phyloP scores from a whole-genome alignment of 139 green algal species.

The Closterium sp. region DNA sequence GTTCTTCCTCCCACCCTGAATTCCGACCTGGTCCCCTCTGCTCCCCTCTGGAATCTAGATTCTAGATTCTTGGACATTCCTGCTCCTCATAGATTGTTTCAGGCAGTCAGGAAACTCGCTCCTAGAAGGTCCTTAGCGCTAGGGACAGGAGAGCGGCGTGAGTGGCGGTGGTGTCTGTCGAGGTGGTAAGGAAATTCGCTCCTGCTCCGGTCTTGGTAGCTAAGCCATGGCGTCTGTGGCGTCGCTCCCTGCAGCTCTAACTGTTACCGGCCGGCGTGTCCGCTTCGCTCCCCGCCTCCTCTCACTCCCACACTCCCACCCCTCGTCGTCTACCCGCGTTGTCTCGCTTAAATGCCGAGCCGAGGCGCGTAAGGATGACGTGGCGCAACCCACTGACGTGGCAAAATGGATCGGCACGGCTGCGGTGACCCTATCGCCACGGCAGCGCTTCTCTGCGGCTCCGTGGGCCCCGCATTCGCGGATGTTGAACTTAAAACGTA shows the following conservation, averaged over 20 bases:
- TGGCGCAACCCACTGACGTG: neutral
- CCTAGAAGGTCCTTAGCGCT: neutral
- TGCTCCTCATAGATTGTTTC: neutral
- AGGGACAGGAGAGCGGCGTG: neutral
- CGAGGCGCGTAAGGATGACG: neutral
- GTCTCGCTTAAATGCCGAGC: neutral
- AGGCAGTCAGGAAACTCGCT: neutral
- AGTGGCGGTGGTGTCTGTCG: neutral
- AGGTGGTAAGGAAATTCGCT: neutral
- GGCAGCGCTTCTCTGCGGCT: neutral
- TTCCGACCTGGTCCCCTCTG: too few relatives aligned
- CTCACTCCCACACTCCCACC: neutral
- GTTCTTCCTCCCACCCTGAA: too few relatives aligned
- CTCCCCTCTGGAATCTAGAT: neutral
- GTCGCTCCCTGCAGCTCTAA: neutral
- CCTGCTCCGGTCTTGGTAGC: neutral
- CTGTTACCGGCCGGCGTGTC: neutral
- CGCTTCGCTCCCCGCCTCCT: neutral
- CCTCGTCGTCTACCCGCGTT: neutral
- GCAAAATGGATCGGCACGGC: neutral
- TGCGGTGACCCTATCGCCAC: neutral
- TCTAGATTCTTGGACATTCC: neutral
- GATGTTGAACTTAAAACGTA: conserved; percentile 27
- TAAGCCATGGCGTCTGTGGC: neutral
- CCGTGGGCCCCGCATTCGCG: conserved; percentile 5